Evolutionary conservation across 768 basidiomycete species (phyloP).

Genomic region (Serendipita vermifera): DNA sequence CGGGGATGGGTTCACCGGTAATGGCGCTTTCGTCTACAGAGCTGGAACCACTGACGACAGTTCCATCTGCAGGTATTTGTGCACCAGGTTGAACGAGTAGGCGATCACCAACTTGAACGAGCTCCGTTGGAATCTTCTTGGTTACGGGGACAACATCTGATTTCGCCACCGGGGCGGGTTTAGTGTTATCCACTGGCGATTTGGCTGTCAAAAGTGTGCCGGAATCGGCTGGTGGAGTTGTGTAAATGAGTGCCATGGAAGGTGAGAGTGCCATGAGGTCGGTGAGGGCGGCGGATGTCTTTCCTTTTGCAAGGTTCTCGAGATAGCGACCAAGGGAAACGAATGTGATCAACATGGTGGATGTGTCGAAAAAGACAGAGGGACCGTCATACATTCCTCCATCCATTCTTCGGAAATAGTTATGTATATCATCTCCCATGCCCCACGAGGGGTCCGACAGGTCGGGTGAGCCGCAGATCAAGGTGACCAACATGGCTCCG

Average conservation of each 20-base stretch:
- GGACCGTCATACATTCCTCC: slow-evolving; percentile 28
- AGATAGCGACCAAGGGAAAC: slow-evolving; percentile 90
- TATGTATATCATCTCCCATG: slow-evolving; percentile 48
- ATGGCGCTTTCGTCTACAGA: slow-evolving; percentile 92
- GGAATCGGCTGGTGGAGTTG: slow-evolving; percentile 47
- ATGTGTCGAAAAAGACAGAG: slow-evolving; percentile 93
- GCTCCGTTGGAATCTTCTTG: slow-evolving; percentile 84
- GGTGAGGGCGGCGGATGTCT: slow-evolving; percentile 90
- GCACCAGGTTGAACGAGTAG: slow-evolving; percentile 94
- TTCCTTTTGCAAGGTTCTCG: slow-evolving; percentile 94
- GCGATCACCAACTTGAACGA: slow-evolving; percentile 86
- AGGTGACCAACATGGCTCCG: slow-evolving; percentile 48
- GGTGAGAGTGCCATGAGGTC: slow-evolving; percentile 94
- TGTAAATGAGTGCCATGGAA: slow-evolving; percentile 91
- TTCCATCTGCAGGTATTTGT: slow-evolving; percentile 91
- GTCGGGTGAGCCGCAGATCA: neutral
- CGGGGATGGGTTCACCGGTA: slow-evolving; percentile 86
- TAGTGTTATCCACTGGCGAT: neutral
- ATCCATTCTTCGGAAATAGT: no score
- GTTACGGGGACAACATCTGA: neutral
- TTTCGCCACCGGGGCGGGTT: neutral
- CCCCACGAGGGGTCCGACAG: slow-evolving; percentile 28
- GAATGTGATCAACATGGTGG: slow-evolving; percentile 96
- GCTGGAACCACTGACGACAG: slow-evolving; percentile 72
- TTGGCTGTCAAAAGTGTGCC: neutral